A percentile compares a stretch with the other conserved stretches of the same genome.
These are phyloP conservation scores for Gossypium davidsonii DNA, from an alignment of 441 rosid species.

Conservation along the genomic window DNA sequence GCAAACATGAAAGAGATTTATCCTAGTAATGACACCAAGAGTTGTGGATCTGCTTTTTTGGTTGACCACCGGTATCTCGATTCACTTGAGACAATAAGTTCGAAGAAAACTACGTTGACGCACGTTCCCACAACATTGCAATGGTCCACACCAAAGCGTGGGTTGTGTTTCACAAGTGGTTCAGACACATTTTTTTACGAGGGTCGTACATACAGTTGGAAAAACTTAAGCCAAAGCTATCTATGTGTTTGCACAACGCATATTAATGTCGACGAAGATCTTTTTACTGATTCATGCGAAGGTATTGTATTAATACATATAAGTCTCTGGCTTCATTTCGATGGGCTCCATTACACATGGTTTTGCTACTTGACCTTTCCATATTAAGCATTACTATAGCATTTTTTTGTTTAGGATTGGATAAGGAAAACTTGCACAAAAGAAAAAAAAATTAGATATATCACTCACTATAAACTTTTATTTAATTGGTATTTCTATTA, in stretches of 20 bases:
- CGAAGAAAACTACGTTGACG: not conserved
- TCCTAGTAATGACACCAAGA: not conserved
- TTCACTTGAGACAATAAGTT: not conserved
- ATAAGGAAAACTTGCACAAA: not conserved
- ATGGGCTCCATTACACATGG: not conserved
- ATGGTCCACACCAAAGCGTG: not conserved
- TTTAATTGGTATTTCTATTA: not conserved
- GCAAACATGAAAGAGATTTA: not conserved
- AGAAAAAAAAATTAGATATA: too few species aligned
- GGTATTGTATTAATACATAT: not conserved
- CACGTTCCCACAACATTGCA: not conserved
- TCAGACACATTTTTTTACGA: too few species aligned
- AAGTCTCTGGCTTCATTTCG: not conserved
- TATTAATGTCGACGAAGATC: not conserved
- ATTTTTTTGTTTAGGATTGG: not conserved
- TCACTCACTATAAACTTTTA: too few species aligned
- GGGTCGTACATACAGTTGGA: not conserved
- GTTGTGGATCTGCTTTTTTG: not conserved
- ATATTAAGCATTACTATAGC: too few species aligned
- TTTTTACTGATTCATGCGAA: not conserved
- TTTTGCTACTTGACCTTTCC: too few species aligned
- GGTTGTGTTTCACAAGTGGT: not conserved
- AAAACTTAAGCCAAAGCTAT: not conserved
- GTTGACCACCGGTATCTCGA: not conserved
- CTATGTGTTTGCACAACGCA: not conserved